These are phyloP conservation scores for Nothophoma quercina DNA, from an alignment of 2,329 filamentous ascomycete species.

Conservation along the genomic window DNA sequence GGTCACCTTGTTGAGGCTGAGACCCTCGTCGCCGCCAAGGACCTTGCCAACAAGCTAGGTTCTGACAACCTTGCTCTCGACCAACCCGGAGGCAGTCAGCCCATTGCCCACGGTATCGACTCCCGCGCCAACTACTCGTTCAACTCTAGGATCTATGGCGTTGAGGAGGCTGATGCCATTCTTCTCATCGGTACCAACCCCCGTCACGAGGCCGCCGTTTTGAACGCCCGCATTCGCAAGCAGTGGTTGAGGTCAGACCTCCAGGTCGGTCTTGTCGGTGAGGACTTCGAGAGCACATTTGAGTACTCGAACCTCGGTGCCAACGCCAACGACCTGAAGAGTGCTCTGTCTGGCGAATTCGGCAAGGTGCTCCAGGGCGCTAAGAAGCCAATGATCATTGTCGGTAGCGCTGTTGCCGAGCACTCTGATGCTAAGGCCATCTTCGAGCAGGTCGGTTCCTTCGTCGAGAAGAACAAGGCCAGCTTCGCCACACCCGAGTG, in stretches of 20 bases:
- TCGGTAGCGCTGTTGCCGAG: slow-evolving; percentile 91
- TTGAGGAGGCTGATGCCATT: slow-evolving; percentile 92
- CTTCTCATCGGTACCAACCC: slow-evolving; percentile 95
- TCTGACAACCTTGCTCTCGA: slow-evolving; percentile 96
- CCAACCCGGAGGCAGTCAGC: slow-evolving; percentile 81
- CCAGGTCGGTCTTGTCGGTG: slow-evolving; percentile 88
- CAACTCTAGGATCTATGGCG: slow-evolving; percentile 92
- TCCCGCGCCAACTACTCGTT: slow-evolving; percentile 94
- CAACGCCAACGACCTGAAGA: slow-evolving; percentile 81
- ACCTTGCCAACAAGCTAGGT: slow-evolving; percentile 93
- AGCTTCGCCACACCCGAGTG: slow-evolving; percentile 91
- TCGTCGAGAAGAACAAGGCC: slow-evolving; percentile 90
- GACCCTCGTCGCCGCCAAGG: slow-evolving; percentile 94
- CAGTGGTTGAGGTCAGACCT: slow-evolving; percentile 96
- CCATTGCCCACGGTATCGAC: slow-evolving; percentile 90
- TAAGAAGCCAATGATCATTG: slow-evolving; percentile 94
- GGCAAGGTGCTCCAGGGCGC: slow-evolving; percentile 90
- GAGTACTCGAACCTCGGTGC: slow-evolving; percentile 90
- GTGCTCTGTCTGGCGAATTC: slow-evolving; percentile 83
- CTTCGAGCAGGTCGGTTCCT: slow-evolving; percentile 87
- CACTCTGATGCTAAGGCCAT: slow-evolving; percentile 90
- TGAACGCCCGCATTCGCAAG: slow-evolving; percentile 97
- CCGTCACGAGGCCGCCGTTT: slow-evolving; percentile 89
- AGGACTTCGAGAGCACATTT: slow-evolving; percentile 92
- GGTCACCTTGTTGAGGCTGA: slow-evolving; percentile 92